These are phyloP conservation scores for Ceratocystis variospora DNA, from an alignment of 2,329 filamentous ascomycete genomes.

Conservation along the genomic window DNA sequence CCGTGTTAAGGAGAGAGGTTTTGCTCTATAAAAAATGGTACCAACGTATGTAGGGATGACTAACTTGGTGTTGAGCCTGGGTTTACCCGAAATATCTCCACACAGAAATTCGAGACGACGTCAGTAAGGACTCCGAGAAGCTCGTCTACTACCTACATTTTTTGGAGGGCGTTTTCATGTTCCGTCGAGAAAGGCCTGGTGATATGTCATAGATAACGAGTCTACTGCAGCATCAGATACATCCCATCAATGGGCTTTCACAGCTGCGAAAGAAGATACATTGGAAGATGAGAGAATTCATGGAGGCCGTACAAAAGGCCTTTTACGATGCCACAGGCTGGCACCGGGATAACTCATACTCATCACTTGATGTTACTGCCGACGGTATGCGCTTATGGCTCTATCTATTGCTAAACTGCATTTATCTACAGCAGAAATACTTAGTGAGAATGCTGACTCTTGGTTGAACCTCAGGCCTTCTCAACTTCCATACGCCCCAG, in stretches of 20 bases:
- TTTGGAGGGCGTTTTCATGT: neutral
- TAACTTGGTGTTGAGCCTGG: neutral
- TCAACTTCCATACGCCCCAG: constrained; percentile 76
- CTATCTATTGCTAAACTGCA: neutral
- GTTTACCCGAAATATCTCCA: neutral
- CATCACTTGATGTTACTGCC: constrained; percentile 68
- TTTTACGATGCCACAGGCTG: constrained; percentile 79
- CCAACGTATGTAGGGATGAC: neutral
- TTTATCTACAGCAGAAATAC: no score
- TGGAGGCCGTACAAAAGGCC: constrained; percentile 88
- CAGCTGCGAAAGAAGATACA: constrained; percentile 19
- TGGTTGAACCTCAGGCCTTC: constrained; percentile 44
- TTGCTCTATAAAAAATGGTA: neutral
- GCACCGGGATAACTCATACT: constrained; percentile 87
- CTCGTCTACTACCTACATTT: neutral
- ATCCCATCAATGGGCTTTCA: neutral
- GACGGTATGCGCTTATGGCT: constrained; percentile 42
- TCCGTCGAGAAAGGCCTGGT: neutral
- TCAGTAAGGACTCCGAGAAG: neutral
- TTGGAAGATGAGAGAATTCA: constrained; percentile 71
- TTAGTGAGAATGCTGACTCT: neutral
- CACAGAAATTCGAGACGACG: neutral
- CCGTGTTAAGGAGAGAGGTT: no score
- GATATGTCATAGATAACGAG: neutral
- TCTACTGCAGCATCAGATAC: neutral